A percentile compares a stretch with the other conserved stretches of the same genome.
Conservation (phyloP, 805 yeast genomes). For the Kazachstania bromeliacearum region DNA sequence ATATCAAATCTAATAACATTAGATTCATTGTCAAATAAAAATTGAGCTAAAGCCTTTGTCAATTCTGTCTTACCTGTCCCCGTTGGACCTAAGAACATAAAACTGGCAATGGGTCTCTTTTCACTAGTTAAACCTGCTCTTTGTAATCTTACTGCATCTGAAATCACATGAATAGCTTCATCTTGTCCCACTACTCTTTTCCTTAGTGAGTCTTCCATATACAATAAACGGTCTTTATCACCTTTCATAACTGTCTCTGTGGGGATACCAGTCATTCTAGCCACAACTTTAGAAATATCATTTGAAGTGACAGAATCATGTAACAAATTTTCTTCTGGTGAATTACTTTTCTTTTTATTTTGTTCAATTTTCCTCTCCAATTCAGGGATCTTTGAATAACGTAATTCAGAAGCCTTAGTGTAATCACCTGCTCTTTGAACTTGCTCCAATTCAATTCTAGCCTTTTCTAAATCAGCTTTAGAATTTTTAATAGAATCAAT, state of each 20-base stretch:
- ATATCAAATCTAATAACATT: slow-evolving; percentile 89
- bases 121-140: slow-evolving; percentile 95
- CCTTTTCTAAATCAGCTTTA: slow-evolving; percentile 75
- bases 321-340: slow-evolving; percentile 16
- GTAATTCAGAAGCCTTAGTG: slow-evolving; percentile 79
- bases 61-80: slow-evolving; percentile 98
- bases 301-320: slow-evolving; percentile 93
- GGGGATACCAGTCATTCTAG: slow-evolving; percentile 94
- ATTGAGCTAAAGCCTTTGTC: slow-evolving; percentile 86
- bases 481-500: slow-evolving; percentile 72
- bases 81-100: slow-evolving; percentile 95
- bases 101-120: slow-evolving; percentile 91
- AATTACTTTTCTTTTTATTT: slow-evolving; percentile 33
- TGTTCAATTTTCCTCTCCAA: slow-evolving; percentile 52
- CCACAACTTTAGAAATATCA: slow-evolving; percentile 85
- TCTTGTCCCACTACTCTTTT: slow-evolving; percentile 89
- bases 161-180: slow-evolving; percentile 79
- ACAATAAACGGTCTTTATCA: slow-evolving; percentile 80
- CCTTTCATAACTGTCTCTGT: slow-evolving; percentile 85
- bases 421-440: slow-evolving; percentile 80
- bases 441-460: slow-evolving; percentile 72
- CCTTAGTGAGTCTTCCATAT: slow-evolving; percentile 74
- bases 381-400: slow-evolving; percentile 78
- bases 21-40: slow-evolving; percentile 78
- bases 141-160: slow-evolving; percentile 92